These are phyloP conservation scores for Schizopora paradoxa DNA, from an alignment of 1,284 basidiomycete species.

Conservation along the genomic window DNA sequence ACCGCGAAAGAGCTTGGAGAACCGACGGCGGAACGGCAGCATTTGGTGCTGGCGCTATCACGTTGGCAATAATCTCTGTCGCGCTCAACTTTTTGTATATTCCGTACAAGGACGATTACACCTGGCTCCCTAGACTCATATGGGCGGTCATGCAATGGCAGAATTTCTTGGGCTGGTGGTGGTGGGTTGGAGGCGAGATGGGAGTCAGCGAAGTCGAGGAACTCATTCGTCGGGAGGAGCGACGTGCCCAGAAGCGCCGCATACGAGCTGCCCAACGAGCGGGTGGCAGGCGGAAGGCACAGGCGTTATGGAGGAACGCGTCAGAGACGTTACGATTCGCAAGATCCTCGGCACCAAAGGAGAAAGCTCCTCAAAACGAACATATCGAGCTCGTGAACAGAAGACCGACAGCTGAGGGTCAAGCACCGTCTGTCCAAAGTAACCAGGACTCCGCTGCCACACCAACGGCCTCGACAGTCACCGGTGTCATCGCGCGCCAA, in stretches of 20 bases:
- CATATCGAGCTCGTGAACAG: constrained; percentile 1
- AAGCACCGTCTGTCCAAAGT: constrained; percentile 3
- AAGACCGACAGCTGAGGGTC: neutral
- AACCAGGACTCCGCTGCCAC: neutral
- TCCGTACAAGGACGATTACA: constrained; percentile 71
- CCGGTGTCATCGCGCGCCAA: constrained; percentile 4
- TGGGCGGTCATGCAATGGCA: constrained; percentile 92
- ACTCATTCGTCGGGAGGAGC: constrained; percentile 52
- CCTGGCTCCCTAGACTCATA: constrained; percentile 82
- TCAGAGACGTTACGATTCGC: constrained; percentile 7
- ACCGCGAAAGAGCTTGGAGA: constrained; percentile 82
- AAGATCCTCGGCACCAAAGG: neutral
- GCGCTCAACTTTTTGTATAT: constrained; percentile 85
- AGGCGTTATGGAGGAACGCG: constrained; percentile 39
- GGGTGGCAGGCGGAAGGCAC: constrained; percentile 42
- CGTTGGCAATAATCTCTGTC: constrained; percentile 75
- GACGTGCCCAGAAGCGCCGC: constrained; percentile 45
- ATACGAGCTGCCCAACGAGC: constrained; percentile 34
- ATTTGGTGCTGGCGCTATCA: constrained; percentile 81
- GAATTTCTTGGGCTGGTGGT: constrained; percentile 91
- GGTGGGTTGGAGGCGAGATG: constrained; percentile 94
- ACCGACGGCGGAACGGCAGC: constrained; percentile 93
- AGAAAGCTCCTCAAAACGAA: neutral
- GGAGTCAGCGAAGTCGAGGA: constrained; percentile 59
- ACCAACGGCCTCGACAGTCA: neutral